Conservation (phyloP, 768 basidiomycete genomes). For the Suillus brevipes region DNA sequence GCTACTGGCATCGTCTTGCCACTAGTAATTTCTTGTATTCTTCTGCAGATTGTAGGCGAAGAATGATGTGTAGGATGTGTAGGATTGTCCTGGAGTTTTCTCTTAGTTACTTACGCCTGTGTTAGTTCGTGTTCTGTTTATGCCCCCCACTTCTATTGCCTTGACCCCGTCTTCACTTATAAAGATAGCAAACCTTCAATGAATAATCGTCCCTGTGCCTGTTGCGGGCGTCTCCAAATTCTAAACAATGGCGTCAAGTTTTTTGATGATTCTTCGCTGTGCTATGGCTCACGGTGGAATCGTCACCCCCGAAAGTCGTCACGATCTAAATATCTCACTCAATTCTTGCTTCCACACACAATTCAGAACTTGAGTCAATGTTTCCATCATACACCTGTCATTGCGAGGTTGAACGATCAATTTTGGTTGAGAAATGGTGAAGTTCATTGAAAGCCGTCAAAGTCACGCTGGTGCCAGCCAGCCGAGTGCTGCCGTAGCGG, state of each 20-base stretch:
- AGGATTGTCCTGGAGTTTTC: background rate
- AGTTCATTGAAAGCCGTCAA: too few relatives aligned
- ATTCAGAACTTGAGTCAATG: too few relatives aligned
- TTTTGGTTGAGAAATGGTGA: too few relatives aligned
- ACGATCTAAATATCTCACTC: too few relatives aligned
- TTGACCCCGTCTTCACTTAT: background rate
- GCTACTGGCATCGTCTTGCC: background rate
- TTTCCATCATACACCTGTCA: too few relatives aligned
- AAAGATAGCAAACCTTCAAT: background rate
- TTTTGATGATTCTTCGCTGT: background rate
- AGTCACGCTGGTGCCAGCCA: too few relatives aligned
- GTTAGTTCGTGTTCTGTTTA: background rate
- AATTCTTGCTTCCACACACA: too few relatives aligned
- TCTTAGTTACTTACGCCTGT: background rate
- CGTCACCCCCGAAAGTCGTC: too few relatives aligned
- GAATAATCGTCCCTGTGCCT: background rate
- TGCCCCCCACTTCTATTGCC: background rate
- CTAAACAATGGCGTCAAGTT: background rate
- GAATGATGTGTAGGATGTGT: conserved; percentile 3
- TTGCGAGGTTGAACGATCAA: too few relatives aligned
- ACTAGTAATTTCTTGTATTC: background rate
- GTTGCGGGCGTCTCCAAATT: background rate
- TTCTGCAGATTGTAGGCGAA: background rate
- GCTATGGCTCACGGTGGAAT: too few relatives aligned
- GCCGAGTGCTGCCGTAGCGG: too few relatives aligned